Evolutionary conservation across 345 rosid genomes (phyloP).

Genomic region (Lumnitzera littorea): DNA sequence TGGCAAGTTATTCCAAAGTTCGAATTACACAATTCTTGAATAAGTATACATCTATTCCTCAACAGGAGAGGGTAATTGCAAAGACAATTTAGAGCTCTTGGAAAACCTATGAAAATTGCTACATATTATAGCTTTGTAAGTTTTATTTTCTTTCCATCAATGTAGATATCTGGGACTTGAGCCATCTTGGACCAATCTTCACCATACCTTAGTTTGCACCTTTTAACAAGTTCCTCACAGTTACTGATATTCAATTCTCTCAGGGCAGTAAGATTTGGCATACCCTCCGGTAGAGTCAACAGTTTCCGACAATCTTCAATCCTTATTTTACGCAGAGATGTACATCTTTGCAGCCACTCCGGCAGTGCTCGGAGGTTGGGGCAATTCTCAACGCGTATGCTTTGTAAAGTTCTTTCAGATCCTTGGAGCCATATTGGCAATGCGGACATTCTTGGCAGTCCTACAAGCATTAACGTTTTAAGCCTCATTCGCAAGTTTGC

Average conservation of each 20-base stretch:
- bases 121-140: neutral
- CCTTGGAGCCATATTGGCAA: slow-evolving; percentile 22
- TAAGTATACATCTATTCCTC: no score
- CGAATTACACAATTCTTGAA: no score
- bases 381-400: neutral
- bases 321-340: slow-evolving; percentile 7
- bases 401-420: slow-evolving; percentile 9
- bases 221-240: slow-evolving; percentile 4
- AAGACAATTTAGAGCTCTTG: no score
- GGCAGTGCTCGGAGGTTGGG: slow-evolving; percentile 13
- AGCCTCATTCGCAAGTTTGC: slow-evolving; percentile 1
- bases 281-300: slow-evolving; percentile 6
- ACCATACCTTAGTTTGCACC: slow-evolving; percentile 10
- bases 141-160: slow-evolving; percentile 15
- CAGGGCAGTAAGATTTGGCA: slow-evolving; percentile 11
- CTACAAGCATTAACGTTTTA: neutral
- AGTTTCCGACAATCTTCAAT: slow-evolving; percentile 11
- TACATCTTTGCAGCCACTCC: slow-evolving; percentile 4
- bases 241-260: slow-evolving; percentile 7
- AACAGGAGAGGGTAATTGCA: no score
- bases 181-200: slow-evolving; percentile 28
- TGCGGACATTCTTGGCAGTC: slow-evolving; percentile 7
- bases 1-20: no score
- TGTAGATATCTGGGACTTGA: slow-evolving; percentile 11
- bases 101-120: no score